These are phyloP conservation scores for Colletotrichum tropicale DNA, from an alignment of 2,329 filamentous ascomycete species.

Conservation along the genomic window DNA sequence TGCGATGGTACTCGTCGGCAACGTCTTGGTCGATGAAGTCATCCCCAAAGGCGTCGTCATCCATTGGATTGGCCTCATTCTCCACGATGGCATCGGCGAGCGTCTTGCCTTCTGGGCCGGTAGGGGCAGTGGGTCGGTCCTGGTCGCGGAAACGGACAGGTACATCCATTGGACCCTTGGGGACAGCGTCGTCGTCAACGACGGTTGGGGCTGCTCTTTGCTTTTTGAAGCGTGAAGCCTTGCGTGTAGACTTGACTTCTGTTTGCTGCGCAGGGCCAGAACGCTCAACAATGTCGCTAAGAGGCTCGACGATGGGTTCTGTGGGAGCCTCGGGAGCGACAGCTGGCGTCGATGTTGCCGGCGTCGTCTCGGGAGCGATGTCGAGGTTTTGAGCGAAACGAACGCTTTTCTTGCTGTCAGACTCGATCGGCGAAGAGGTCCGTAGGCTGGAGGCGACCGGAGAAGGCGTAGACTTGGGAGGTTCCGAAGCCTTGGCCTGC, in stretches of 20 bases:
- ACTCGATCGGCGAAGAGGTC: slow-evolving; percentile 14
- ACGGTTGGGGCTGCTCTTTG: slow-evolving; percentile 9
- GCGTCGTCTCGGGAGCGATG: slow-evolving; percentile 55
- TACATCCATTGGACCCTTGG: slow-evolving; percentile 49
- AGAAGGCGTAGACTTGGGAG: not conserved
- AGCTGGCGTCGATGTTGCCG: not conserved
- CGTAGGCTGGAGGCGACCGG: slow-evolving; percentile 19
- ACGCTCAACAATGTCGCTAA: slow-evolving; percentile 60
- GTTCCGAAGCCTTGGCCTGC: not conserved
- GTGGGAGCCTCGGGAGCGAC: slow-evolving; percentile 18
- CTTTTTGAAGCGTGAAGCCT: slow-evolving; percentile 59
- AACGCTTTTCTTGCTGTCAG: slow-evolving; percentile 69
- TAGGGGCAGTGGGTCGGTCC: slow-evolving; percentile 43
- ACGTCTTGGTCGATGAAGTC: slow-evolving; percentile 77
- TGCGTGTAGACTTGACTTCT: slow-evolving; percentile 36
- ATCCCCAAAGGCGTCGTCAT: slow-evolving; percentile 49
- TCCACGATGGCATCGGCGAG: slow-evolving; percentile 67
- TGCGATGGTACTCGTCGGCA: slow-evolving; percentile 79
- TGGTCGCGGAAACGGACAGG: slow-evolving; percentile 43
- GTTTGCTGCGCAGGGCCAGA: slow-evolving; percentile 25
- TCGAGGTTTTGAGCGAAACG: slow-evolving; percentile 80
- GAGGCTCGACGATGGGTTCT: slow-evolving; percentile 46
- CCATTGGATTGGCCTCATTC: slow-evolving; percentile 43
- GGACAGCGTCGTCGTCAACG: slow-evolving; percentile 31
- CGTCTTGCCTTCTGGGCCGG: slow-evolving; percentile 56